Base-by-base conservation (phyloP, 108 stramenopile species). In the Cyclotella kingstonii region DNA sequence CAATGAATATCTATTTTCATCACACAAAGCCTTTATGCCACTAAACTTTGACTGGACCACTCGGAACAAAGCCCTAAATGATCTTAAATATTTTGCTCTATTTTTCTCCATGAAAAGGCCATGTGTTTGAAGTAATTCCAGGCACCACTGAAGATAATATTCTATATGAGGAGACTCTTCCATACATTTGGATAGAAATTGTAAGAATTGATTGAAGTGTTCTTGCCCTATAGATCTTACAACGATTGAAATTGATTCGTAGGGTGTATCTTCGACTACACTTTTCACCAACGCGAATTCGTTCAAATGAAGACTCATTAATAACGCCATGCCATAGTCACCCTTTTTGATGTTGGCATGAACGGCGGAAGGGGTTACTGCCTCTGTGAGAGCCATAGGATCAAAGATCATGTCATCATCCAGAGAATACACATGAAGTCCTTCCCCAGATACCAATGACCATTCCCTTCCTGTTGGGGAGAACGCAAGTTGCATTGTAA, bases 351-450 rank as follows among this genome's bases (percentile, higher is more conserved):
- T 53, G 53, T 85, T 90, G 18, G 70, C 34, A 31, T 83, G 76
- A n/a, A 95, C 87, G 11, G 87, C 84, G 44, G 68, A 70, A 0
- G 94, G 94, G 15, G 94, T 95, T 1, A 92, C 78, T 7, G 68
- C 85, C 70, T 95, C 90, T 2, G 88, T 89, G 35, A 95, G 72
- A 7, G 89, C 86, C 33, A 95, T 84, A 3, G 94, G 94, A 76
- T 95, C 94, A 66, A 95, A 95, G 21, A 90, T 83, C 87, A 91
- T 86, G 61, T 95, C 94, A 41, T 92, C 94, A 52, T 95, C 94
- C 27, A 95, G 72, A 11, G 89, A 90, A 63, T 95, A 95, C 8
- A 95, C 89, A 49, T 91, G 89, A 4, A 95, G 57, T 5, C 94
- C 94, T 83, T 95, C 94, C 27, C 79, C 83, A 7, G 94, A 91